Evolutionary conservation across 23 red algal species (phyloP), one percentile per base, ranked within the genome.

Genomic region (Cyanidium caldarium): DNA sequence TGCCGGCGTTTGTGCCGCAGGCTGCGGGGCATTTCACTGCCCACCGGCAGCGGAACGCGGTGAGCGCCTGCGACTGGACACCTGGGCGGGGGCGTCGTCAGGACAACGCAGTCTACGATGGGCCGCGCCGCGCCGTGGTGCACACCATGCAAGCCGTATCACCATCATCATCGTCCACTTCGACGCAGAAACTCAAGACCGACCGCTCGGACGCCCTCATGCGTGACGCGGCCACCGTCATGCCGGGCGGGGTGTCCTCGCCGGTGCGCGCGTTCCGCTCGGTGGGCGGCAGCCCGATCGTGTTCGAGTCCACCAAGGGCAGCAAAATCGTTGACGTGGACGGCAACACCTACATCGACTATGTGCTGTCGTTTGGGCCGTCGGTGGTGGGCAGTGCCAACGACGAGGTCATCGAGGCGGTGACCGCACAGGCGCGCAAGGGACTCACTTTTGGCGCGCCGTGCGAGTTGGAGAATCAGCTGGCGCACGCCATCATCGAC

Each of bases 261-360:
- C 92, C 92, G 5, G 92, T 98, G 42, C 78, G 92, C 13, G 92
- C 92, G 13, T 98, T 98, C 76, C 81, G 82, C 37, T 88, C 84
- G 20, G 92, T 98, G 15, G 92, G 84, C 45, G 92, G 92, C 16
- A 66, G 66, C 44, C 84, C 92, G 2, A 79, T 98, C 36, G 92
- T 98, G 19, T 98, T 98, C 67, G 79, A 98, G 65, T 73, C 61
- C 39, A 84, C 87, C 29, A 87, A 86, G 66, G 92, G 92, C 31
- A 84, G 77, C 38, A 98, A 87, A 67, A 84, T 84, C 14, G 58
- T 67, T 42, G 92, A 98, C 42, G 80, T 98, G 51, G 92, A 98
- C 72, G 92, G 92, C 31, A 98, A 98, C 46, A 77, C 82, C 40
- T 98, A 98, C 57, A 81, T 98, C 45, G 92, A 98, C 76, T 98